These are phyloP conservation scores for Aegilops bicornis DNA, from an alignment of 176 grass and related monocot species.

Conservation along the genomic window DNA sequence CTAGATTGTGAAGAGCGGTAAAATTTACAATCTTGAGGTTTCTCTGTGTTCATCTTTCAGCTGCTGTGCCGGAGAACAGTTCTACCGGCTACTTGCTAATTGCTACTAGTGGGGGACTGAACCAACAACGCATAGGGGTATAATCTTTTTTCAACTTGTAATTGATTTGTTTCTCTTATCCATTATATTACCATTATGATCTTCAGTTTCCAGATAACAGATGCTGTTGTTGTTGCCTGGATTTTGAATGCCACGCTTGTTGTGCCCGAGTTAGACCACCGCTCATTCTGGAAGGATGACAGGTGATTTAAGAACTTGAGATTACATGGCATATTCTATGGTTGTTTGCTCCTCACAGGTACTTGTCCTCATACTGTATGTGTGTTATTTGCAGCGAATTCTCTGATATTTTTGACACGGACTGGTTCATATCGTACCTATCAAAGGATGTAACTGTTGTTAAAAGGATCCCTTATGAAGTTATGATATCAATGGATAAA, in stretches of 20 bases:
- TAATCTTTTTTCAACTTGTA: constrained; percentile 20
- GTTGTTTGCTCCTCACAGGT: neutral
- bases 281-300: constrained; percentile 92
- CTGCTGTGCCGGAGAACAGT: constrained; percentile 54
- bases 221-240: constrained; percentile 88
- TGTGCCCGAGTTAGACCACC: constrained; percentile 82
- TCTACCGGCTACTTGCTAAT: constrained; percentile 96
- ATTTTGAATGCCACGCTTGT: constrained; percentile 96
- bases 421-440: constrained; percentile 84
- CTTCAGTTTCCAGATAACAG: constrained; percentile 74
- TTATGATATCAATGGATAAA: constrained; percentile 95
- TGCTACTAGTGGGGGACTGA: constrained; percentile 87
- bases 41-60: constrained; percentile 49
- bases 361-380: constrained; percentile 4
- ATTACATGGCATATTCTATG: neutral
- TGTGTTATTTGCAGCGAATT: constrained; percentile 68
- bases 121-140: constrained; percentile 91
- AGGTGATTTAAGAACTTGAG: constrained; percentile 42
- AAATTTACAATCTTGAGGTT: neutral
- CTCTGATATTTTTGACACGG: constrained; percentile 84
- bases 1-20: neutral
- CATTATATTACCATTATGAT: constrained; percentile 45
- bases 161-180: constrained; percentile 31
- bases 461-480: constrained; percentile 78
- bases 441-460: constrained; percentile 79